phyloP scores from a whole-genome alignment of 179 eudicot species.

The Amaranthus tricolor region DNA sequence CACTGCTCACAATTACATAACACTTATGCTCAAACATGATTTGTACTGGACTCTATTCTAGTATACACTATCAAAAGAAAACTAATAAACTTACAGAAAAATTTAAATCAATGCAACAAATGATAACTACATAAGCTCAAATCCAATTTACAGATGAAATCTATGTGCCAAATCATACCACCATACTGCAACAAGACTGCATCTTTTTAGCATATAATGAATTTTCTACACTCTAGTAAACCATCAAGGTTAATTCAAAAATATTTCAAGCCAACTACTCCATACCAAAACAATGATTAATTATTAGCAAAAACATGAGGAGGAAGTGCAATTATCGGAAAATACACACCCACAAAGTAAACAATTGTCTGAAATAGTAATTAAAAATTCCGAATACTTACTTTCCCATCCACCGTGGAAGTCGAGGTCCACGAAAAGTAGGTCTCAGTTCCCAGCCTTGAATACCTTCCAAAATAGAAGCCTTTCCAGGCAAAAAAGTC shows the following conservation, averaged over 20 bases:
- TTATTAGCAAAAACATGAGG: neutral
- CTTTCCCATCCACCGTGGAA: constrained; percentile 99
- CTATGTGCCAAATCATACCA: neutral
- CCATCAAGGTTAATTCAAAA: neutral
- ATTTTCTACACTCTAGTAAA: neutral
- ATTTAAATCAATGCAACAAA: too few species aligned
- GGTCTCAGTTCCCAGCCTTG: constrained; percentile 99
- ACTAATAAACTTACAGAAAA: too few species aligned
- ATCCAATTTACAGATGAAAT: neutral
- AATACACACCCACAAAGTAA: neutral
- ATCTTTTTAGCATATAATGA: neutral
- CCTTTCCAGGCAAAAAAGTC: constrained; percentile 89
- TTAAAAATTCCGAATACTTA: constrained; percentile 36
- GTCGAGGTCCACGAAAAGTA: constrained; percentile 87
- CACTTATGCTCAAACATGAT: too few species aligned
- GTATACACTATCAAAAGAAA: too few species aligned
- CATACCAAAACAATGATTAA: neutral
- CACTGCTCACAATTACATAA: too few species aligned
- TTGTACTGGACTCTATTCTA: too few species aligned
- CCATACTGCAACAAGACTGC: neutral
- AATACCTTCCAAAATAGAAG: constrained; percentile 88
- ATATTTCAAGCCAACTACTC: neutral
- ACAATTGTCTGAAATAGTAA: neutral
- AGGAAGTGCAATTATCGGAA: neutral
- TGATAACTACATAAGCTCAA: neutral